Base-by-base conservation (phyloP, 2,329 filamentous ascomycete genomes). In the Cytospora schulzeri region DNA sequence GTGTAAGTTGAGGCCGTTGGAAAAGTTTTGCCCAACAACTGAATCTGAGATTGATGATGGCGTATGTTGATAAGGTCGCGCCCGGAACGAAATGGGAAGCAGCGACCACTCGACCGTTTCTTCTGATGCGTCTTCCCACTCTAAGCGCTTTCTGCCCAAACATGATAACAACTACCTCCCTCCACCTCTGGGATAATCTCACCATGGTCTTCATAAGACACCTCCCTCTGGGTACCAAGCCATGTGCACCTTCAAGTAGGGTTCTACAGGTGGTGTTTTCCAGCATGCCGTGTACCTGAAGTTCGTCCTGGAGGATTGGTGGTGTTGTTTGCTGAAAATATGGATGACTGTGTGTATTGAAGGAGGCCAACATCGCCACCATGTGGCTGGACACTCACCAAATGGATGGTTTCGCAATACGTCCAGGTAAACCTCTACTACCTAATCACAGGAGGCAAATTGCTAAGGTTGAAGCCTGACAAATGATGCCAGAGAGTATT, bases 201-300 rank as follows among this genome's bases (percentile, higher is more conserved):
- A 55, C 31, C 9, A 56, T 14, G 33, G 12, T 14, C 12, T 15
- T 15, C 11, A 31, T n/a, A 24, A 5, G 52, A 19, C 28, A 31
- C 4, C 2, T 3, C 8, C 17, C 17, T 41, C 38, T 41, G 38
- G 38, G 17, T 41, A 14, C 9, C 19, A 56, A n/a, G 19, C 53
- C 38, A 19, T 35, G 22, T 19, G 29, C 53, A n/a, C 7, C 31
- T 26, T 56, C 15, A 31, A 8, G 53, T 24, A 19, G 41, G 11
- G n/a, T 9, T 33, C 26, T n/a, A 14, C 29, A n/a, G 52, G 31
- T 62, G n/a, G 33, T 53, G 35, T 22, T 35, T 33, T 62, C 60
- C 52, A 14, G 14, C 9, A 41, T 15, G 17, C 3, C 31, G 26
- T 45, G 2, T 7, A 45, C 4, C 41, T 45, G 19, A 5, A 17